These are phyloP conservation scores for Exsudoporus frostii DNA, from an alignment of 768 basidiomycete species.

Conservation along the genomic window DNA sequence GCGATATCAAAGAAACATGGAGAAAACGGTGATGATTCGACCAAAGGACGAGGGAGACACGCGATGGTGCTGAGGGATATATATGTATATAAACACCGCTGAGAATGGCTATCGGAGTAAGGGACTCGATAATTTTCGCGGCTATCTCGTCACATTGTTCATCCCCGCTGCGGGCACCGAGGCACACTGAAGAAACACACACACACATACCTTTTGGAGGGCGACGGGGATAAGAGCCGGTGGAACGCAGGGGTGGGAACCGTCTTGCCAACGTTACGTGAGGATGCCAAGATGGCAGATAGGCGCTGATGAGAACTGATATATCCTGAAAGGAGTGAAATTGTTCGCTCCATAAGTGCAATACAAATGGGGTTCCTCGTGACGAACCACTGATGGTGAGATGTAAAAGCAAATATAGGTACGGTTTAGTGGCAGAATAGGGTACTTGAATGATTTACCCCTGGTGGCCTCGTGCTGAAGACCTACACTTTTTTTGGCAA, in stretches of 20 bases:
- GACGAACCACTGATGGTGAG: neutral
- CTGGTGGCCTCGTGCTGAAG: neutral
- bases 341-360: neutral
- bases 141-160: slow-evolving; percentile 9
- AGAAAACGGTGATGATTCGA: slow-evolving; percentile 6
- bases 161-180: slow-evolving; percentile 18
- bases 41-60: neutral
- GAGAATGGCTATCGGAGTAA: slow-evolving; percentile 9
- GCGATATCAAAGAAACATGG: slow-evolving; percentile 13
- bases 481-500: slow-evolving; percentile 2
- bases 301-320: slow-evolving; percentile 4
- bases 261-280: slow-evolving; percentile 19
- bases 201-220: slow-evolving; percentile 18
- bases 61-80: slow-evolving; percentile 10
- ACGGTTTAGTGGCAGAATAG: neutral
- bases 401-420: neutral
- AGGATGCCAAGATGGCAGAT: slow-evolving; percentile 11
- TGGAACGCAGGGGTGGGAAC: slow-evolving; percentile 18
- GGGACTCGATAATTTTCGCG: neutral
- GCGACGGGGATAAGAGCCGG: slow-evolving; percentile 7
- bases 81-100: slow-evolving; percentile 16
- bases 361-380: neutral
- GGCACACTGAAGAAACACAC: slow-evolving; percentile 13
- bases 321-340: slow-evolving; percentile 1
- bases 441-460: neutral